Conservation (phyloP, 441 rosid species). For the Melastoma candidum region DNA sequence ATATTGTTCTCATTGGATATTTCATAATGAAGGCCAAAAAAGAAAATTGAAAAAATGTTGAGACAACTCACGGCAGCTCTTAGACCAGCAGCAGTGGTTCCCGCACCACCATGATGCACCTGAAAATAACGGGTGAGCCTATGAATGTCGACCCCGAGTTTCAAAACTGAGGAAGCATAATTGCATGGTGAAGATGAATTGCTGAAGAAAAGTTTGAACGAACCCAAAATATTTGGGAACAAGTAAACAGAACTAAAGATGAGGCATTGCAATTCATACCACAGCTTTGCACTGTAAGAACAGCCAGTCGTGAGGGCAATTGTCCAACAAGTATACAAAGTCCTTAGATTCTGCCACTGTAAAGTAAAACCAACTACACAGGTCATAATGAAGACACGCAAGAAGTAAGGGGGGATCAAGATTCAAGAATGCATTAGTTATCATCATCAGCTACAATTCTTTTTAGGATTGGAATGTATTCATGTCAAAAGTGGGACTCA, state of each 20-base stretch:
- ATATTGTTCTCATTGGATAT: neutral
- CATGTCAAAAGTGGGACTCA: slow-evolving; percentile 22
- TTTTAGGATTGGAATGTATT: too few species aligned
- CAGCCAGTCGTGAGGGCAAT: slow-evolving; percentile 91
- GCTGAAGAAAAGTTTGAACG: too few species aligned
- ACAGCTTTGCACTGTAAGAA: slow-evolving; percentile 95
- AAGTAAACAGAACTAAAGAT: neutral
- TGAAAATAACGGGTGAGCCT: slow-evolving; percentile 20
- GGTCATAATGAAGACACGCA: slow-evolving; percentile 4
- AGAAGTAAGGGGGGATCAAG: slow-evolving; percentile 11
- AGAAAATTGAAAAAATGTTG: neutral
- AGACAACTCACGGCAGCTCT: slow-evolving; percentile 66
- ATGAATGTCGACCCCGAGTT: neutral
- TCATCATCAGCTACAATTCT: neutral
- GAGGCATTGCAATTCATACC: slow-evolving; percentile 34
- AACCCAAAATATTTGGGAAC: neutral
- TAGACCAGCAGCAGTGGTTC: slow-evolving; percentile 98
- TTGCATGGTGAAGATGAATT: neutral
- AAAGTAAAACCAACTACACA: slow-evolving; percentile 19
- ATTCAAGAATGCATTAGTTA: slow-evolving; percentile 6
- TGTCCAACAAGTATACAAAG: slow-evolving; percentile 67
- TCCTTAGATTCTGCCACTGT: slow-evolving; percentile 84
- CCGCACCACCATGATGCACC: slow-evolving; percentile 99
- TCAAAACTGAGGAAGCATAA: neutral
- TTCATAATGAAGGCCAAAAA: slow-evolving; percentile 1